A percentile compares a stretch with the other conserved stretches of the same genome.
Evolutionary conservation across 805 yeast genomes (phyloP).

Genomic region (Lachancea fermentati): DNA sequence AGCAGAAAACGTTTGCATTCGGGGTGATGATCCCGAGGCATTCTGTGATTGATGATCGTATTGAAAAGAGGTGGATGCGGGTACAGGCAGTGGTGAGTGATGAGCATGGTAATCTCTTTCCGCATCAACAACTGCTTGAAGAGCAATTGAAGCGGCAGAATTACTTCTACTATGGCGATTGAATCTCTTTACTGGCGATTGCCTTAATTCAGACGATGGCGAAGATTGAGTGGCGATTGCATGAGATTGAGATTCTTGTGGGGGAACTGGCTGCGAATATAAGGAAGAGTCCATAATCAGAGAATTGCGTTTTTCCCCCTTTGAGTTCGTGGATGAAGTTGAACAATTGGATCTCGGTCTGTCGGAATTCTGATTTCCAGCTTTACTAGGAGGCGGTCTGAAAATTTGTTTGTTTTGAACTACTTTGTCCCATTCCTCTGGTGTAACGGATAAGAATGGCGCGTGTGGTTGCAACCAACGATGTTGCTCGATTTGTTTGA

Average conservation of each 20-base stretch:
- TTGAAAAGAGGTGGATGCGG: conserved; percentile 5
- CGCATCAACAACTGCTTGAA: conserved; percentile 71
- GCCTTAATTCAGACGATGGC: conserved; percentile 25
- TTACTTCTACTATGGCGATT: conserved; percentile 35
- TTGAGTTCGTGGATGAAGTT: conserved; percentile 37
- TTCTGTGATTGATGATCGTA: conserved; percentile 2
- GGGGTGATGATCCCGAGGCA: conserved; percentile 2
- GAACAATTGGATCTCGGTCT: conserved; percentile 31
- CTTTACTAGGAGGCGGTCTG: conserved; percentile 19
- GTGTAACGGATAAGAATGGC: conserved; percentile 74
- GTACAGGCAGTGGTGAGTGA: conserved; percentile 1
- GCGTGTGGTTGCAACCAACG: conserved; percentile 86
- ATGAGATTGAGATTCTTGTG: conserved; percentile 62
- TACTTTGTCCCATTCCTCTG: conserved; percentile 79
- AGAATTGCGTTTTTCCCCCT: conserved; percentile 36
- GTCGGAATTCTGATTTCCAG: conserved; percentile 10
- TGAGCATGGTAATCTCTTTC: conserved; percentile 30
- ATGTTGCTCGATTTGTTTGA: conserved; percentile 70
- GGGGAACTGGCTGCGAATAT: conserved; percentile 53
- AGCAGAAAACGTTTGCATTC: conserved; percentile 5
- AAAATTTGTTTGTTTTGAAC: conserved; percentile 35
- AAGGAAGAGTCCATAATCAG: conserved; percentile 30
- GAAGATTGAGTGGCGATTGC: conserved; percentile 45
- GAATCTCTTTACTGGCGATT: conserved; percentile 15
- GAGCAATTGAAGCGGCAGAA: conserved; percentile 57